phyloP scores from a whole-genome alignment of 208 protist genomes.

The Kentomonas sorsogonicus region DNA sequence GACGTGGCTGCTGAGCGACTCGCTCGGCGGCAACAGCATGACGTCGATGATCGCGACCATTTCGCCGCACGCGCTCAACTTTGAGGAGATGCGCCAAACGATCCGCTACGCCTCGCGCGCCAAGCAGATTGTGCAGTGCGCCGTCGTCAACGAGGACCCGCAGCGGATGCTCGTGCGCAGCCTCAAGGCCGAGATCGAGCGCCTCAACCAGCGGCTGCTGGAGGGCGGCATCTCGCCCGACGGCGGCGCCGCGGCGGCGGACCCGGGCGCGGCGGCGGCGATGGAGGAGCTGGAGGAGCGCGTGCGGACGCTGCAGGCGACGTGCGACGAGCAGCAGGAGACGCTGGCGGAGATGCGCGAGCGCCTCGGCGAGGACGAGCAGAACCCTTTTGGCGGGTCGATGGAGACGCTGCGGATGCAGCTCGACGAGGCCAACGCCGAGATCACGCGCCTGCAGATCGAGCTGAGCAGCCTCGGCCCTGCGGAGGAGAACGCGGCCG shows the following conservation, averaged over 20 bases:
- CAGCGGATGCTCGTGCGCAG: constrained; percentile 56
- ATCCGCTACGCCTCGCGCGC: constrained; percentile 88
- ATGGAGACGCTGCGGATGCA: constrained; percentile 19
- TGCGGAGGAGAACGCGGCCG: not conserved
- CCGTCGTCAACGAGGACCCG: constrained; percentile 90
- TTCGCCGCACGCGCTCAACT: constrained; percentile 81
- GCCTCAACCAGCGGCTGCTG: constrained; percentile 46
- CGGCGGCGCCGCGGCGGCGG: constrained; percentile 17
- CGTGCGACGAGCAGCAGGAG: constrained; percentile 25
- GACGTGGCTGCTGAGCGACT: constrained; percentile 87
- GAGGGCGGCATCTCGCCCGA: constrained; percentile 48
- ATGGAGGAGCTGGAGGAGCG: constrained; percentile 48
- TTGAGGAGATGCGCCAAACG: constrained; percentile 91
- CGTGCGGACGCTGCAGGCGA: constrained; percentile 25
- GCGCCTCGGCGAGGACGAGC: too few species aligned
- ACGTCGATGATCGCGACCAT: constrained; percentile 95
- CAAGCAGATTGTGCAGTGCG: constrained; percentile 90
- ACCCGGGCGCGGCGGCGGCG: constrained; percentile 34
- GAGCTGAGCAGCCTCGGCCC: constrained; percentile 12
- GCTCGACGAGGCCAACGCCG: not conserved
- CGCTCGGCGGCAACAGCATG: constrained; percentile 87
- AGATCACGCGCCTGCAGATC: constrained; percentile 13
- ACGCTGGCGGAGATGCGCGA: constrained; percentile 38
- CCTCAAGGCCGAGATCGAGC: constrained; percentile 50
- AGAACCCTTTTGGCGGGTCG: too few species aligned